A percentile compares a stretch with the other conserved stretches of the same genome.
These are phyloP conservation scores for Eucalyptus curtisii DNA, from an alignment of 345 rosid species.

Conservation along the genomic window DNA sequence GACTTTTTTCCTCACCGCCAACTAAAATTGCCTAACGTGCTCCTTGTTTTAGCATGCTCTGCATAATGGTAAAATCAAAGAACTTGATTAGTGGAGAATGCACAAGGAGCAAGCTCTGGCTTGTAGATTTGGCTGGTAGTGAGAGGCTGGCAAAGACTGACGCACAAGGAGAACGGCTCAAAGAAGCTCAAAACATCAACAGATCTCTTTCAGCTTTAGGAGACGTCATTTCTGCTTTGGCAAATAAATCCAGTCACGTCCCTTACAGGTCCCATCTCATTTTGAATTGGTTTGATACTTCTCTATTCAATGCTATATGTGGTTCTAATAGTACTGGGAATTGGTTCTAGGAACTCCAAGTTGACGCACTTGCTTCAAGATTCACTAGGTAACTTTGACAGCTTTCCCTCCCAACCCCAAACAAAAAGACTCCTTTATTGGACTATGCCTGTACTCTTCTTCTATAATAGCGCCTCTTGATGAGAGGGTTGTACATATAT, in stretches of 20 bases:
- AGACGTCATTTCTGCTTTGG: conserved; percentile 84
- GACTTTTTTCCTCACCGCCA: not conserved
- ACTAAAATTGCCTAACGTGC: not conserved
- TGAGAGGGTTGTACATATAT: not conserved
- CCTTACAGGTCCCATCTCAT: conserved; percentile 54
- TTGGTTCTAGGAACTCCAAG: conserved; percentile 78
- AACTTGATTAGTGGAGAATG: conserved; percentile 76
- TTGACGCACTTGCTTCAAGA: conserved; percentile 94
- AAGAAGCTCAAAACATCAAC: conserved; percentile 92
- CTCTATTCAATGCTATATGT: not conserved
- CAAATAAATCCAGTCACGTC: conserved; percentile 78
- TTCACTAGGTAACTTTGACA: conserved; percentile 59
- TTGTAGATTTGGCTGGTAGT: conserved; percentile 96
- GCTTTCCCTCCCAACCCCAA: not conserved
- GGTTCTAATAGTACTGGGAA: not conserved
- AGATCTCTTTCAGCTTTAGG: conserved; percentile 96
- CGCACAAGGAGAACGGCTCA: conserved; percentile 84
- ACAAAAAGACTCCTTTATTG: not conserved
- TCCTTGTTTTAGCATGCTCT: conserved; percentile 67
- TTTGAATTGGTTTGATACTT: not conserved
- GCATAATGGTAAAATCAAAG: conserved; percentile 77
- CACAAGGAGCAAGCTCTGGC: conserved; percentile 98
- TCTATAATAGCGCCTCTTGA: not conserved
- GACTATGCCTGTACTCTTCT: not conserved
- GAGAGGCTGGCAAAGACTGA: conserved; percentile 94